Base-by-base conservation (phyloP, 2,329 filamentous ascomycete species). In the Ustulina deusta region DNA sequence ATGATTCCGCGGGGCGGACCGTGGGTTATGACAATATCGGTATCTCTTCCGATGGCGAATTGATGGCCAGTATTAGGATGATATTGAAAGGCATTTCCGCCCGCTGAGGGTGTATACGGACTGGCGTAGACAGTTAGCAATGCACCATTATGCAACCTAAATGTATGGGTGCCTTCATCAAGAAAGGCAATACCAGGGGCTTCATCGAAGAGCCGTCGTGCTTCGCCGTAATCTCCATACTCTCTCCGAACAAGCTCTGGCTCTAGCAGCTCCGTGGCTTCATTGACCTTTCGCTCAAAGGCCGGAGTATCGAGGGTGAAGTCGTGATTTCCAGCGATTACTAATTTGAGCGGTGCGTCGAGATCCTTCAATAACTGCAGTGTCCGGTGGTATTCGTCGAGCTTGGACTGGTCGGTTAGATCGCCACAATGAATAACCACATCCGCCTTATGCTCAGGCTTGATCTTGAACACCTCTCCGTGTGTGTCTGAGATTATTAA, bases 1-100 rank as follows among this genome's bases (percentile, higher is more conserved):
- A 87, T 75, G 1, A 89, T 76, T 1, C 85, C 85, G 7, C 72
- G 77, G 1, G 86, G 87, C 15, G 66, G 66, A 0, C 87, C 86
- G 63, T 90, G 87, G 0, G 86, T 89, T 25, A 89, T 82, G 34
- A 80, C 85, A 0, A 89, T 65, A 68, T 89, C 84, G 0, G 80
- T 77, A 0, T 72, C 77, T 0, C 74, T 4, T 0, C 73, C 73
- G 25, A 85, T 81, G 7, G 68, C 56, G 38, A 82, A 84, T 4
- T 75, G 60, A 71, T 86, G 67, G 15, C 44, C 63, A 17, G 17
- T 48, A 2, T 29, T n/a, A 17, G 60, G 67, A 3, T 25, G 13
- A 22, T 66, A 69, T 34, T 66, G 63, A 25, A 63, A 64, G 1
- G 11, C 44, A n/a, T 42, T 25, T 13, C 34, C 55, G 11, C 17